Conservation (phyloP, 2,329 filamentous ascomycete species). For the Colletotrichum cereale region DNA sequence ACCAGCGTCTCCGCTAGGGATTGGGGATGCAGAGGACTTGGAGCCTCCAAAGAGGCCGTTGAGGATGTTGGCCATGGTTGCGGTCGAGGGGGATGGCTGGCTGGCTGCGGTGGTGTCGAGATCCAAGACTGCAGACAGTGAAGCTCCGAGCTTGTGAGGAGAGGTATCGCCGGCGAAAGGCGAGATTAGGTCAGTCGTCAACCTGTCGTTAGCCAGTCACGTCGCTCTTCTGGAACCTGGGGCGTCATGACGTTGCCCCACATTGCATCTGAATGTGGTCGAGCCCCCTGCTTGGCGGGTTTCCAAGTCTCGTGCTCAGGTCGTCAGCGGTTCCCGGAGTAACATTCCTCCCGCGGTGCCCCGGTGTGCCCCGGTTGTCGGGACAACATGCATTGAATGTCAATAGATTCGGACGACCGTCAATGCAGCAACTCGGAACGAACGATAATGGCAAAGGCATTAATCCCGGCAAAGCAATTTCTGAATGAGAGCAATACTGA, state of each 20-base stretch:
- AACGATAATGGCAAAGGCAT: not conserved
- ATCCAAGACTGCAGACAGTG: conserved; percentile 38
- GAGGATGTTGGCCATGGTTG: conserved; percentile 69
- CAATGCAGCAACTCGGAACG: conserved; percentile 1
- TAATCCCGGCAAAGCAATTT: not conserved
- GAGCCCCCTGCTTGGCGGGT: conserved; percentile 23
- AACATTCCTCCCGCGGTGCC: conserved; percentile 6
- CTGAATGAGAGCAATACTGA: not conserved
- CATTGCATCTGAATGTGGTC: conserved; percentile 25
- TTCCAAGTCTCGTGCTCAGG: conserved; percentile 13
- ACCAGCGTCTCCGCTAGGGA: conserved; percentile 73
- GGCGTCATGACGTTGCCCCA: conserved; percentile 31
- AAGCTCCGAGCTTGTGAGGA: conserved; percentile 39
- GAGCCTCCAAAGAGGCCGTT: conserved; percentile 78
- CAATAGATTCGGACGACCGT: conserved; percentile 33
- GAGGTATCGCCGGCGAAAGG: conserved; percentile 35
- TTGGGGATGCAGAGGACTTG: conserved; percentile 68
- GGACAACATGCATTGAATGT: conserved; percentile 25
- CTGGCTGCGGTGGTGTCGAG: conserved; percentile 42
- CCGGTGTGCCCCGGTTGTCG: conserved; percentile 6
- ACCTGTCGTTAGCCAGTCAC: conserved; percentile 36
- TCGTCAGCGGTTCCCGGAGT: conserved; percentile 18
- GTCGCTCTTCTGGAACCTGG: conserved; percentile 38
- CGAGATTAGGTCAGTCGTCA: conserved; percentile 38
- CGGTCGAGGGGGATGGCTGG: conserved; percentile 40